phyloP scores from a whole-genome alignment of 805 yeast species.

The Nematodospora valgi region DNA sequence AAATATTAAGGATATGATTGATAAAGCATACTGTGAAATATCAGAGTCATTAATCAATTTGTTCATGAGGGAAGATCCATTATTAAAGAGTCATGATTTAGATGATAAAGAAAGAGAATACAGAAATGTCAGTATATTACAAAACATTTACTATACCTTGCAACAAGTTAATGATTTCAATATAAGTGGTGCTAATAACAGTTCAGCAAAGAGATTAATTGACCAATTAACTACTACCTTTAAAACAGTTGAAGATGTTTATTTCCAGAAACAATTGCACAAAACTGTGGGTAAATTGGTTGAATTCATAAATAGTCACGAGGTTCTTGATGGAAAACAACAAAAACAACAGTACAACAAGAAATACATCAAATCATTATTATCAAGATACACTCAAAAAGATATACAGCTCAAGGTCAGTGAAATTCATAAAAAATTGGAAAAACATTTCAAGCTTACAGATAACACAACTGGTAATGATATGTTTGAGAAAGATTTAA shows the following conservation, averaged over 20 bases:
- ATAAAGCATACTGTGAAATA: slow-evolving; percentile 29
- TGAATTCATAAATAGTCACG: slow-evolving; percentile 63
- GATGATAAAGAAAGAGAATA: slow-evolving; percentile 42
- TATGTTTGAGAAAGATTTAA: slow-evolving; percentile 50
- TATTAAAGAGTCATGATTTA: slow-evolving; percentile 39
- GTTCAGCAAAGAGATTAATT: slow-evolving; percentile 21
- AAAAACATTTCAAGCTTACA: slow-evolving; percentile 42
- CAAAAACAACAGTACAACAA: slow-evolving; percentile 61
- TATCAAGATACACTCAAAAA: slow-evolving; percentile 52
- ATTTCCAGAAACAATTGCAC: slow-evolving; percentile 30
- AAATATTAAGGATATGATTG: slow-evolving; percentile 21
- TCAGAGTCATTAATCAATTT: slow-evolving; percentile 32
- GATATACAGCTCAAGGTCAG: slow-evolving; percentile 56
- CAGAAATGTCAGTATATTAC: slow-evolving; percentile 39
- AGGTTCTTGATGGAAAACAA: slow-evolving; percentile 44
- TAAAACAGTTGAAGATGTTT: slow-evolving; percentile 23
- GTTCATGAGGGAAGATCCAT: slow-evolving; percentile 40
- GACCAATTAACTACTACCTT: slow-evolving; percentile 24
- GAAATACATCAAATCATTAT: slow-evolving; percentile 54
- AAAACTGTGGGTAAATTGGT: slow-evolving; percentile 65
- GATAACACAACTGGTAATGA: slow-evolving; percentile 24
- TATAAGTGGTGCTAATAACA: slow-evolving; percentile 20
- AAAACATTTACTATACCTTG: slow-evolving; percentile 33
- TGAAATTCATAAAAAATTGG: slow-evolving; percentile 54
- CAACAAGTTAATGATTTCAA: slow-evolving; percentile 24